A percentile compares a stretch with the other conserved stretches of the same genome.
Conservation (phyloP, 2,329 filamentous ascomycete species). For the Aspergillus ochraceus region DNA sequence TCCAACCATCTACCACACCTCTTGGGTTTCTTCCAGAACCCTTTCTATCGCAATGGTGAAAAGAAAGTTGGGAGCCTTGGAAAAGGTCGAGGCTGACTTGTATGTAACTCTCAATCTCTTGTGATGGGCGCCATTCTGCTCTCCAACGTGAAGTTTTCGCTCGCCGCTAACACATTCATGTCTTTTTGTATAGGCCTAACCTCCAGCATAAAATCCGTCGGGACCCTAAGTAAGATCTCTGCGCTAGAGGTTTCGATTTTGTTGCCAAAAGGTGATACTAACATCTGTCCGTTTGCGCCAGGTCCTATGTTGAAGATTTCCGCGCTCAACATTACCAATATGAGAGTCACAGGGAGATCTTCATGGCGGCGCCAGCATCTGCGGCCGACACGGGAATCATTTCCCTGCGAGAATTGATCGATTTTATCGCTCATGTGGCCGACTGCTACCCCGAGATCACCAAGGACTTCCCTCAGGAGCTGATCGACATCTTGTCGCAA, state of each 20-base stretch:
- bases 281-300: conserved; percentile 31
- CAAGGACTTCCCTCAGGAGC: conserved; percentile 71
- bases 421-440: conserved; percentile 89
- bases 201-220: conserved; percentile 88
- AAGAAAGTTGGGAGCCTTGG: conserved; percentile 84
- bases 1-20: conserved; percentile 54
- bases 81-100: conserved; percentile 92
- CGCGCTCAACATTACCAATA: conserved; percentile 87
- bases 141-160: conserved; percentile 12
- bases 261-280: not conserved
- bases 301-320: conserved; percentile 89
- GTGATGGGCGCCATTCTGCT: conserved; percentile 5
- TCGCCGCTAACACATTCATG: conserved; percentile 24
- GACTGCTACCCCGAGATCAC: conserved; percentile 89
- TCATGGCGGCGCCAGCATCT: conserved; percentile 77
- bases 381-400: conserved; percentile 76
- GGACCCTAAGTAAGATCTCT: conserved; percentile 68
- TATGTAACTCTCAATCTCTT: conserved; percentile 41
- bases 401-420: conserved; percentile 85
- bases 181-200: conserved; percentile 60
- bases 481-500: conserved; percentile 75
- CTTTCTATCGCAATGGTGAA: conserved; percentile 64
- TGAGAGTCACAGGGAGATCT: conserved; percentile 86
- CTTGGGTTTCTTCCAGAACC: conserved; percentile 47
- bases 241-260: not conserved